Conservation (phyloP, 1,284 basidiomycete species). For the Agaricales sp. region DNA sequence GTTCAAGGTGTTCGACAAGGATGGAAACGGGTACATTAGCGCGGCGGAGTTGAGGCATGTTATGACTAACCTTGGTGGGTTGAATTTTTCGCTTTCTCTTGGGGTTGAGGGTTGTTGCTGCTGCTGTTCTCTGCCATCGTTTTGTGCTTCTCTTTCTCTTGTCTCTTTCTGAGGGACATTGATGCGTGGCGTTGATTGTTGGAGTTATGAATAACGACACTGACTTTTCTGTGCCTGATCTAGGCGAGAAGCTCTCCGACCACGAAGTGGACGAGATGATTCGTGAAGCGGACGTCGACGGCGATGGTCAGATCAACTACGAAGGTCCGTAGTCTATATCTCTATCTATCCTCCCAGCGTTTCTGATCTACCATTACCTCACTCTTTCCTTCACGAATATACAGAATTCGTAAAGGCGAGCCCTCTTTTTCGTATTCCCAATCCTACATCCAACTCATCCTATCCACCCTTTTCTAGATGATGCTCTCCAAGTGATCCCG, state of each 20-base stretch:
- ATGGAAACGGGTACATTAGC: constrained; percentile 57
- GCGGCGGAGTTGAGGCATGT: constrained; percentile 71
- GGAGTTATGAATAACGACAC: no score
- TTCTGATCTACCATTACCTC: not conserved
- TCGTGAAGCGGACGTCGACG: constrained; percentile 81
- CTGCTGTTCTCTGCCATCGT: constrained; percentile 1
- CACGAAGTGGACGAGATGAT: constrained; percentile 88
- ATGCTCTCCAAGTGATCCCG: constrained; percentile 52
- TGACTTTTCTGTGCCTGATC: constrained; percentile 5
- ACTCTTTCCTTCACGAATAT: constrained; percentile 2
- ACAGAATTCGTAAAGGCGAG: constrained; percentile 55
- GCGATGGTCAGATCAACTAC: constrained; percentile 72
- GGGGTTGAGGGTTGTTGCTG: no score
- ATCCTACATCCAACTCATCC: constrained; percentile 8
- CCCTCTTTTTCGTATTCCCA: constrained; percentile 3
- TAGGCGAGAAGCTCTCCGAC: constrained; percentile 77
- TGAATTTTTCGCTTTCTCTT: constrained; percentile 4
- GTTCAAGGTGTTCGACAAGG: constrained; percentile 62
- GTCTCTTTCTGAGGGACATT: no score
- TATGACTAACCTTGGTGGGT: constrained; percentile 71
- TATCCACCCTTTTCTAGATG: constrained; percentile 31
- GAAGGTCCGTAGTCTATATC: constrained; percentile 30
- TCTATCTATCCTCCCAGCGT: not conserved
- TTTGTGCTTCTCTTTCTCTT: not conserved
- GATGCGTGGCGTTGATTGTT: not conserved